Conservation (phyloP, 345 rosid species). For the Linum tenue region DNA sequence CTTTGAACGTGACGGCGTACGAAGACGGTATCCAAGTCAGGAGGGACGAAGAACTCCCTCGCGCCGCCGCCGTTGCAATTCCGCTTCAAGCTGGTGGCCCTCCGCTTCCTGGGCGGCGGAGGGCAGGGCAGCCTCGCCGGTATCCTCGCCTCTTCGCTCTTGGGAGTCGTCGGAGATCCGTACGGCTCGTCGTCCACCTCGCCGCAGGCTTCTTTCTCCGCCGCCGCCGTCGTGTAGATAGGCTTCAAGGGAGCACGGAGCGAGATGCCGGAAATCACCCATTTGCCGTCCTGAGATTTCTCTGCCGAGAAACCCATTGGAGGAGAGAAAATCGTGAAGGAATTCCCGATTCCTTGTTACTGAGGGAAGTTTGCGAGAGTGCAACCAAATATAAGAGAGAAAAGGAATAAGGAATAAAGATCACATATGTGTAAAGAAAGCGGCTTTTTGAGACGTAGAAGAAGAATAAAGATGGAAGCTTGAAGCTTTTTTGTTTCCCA, state of each 20-base stretch:
- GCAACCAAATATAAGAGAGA: neutral
- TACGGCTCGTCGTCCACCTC: constrained; percentile 18
- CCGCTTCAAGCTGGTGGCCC: constrained; percentile 10
- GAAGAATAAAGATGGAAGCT: neutral
- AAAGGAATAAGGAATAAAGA: neutral
- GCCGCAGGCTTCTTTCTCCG: constrained; percentile 13
- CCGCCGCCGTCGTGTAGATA: constrained; percentile 29
- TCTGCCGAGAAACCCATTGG: neutral
- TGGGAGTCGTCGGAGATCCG: constrained; percentile 38
- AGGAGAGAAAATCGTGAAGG: no score
- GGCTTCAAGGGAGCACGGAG: constrained; percentile 42
- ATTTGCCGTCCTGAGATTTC: constrained; percentile 2
- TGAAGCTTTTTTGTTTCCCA: no score
- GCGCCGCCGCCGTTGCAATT: constrained; percentile 21
- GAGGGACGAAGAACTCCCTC: constrained; percentile 39
- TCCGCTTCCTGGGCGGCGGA: constrained; percentile 38
- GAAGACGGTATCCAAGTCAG: constrained; percentile 39
- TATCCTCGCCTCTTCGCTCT: constrained; percentile 25
- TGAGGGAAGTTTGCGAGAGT: neutral
- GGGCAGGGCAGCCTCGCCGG: constrained; percentile 26
- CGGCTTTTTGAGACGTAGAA: neutral
- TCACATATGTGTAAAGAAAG: neutral
- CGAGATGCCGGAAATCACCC: constrained; percentile 18
- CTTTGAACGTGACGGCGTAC: constrained; percentile 17
- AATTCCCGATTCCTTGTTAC: neutral